Evolutionary conservation across 2,329 filamentous ascomycete species (phyloP).

Genomic region (Paraphoma sp.): DNA sequence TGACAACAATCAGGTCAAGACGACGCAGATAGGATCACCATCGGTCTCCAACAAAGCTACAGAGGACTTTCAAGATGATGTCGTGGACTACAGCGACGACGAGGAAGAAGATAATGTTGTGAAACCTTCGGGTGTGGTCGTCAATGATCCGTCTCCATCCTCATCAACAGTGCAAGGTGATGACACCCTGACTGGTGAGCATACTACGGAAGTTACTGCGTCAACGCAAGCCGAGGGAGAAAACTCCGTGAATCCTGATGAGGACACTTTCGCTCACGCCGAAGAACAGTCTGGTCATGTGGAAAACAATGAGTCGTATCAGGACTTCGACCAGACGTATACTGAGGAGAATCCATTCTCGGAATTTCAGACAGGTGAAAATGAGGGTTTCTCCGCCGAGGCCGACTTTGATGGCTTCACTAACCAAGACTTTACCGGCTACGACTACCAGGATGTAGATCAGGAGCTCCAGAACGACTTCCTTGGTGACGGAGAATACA

Average conservation of each 20-base stretch:
- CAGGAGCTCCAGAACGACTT: conserved; percentile 21
- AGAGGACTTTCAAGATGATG: conserved; percentile 27
- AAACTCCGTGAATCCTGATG: conserved; percentile 4
- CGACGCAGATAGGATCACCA: not conserved
- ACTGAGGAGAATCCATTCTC: conserved; percentile 17
- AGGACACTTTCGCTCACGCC: conserved; percentile 1
- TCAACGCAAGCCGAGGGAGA: conserved; percentile 1
- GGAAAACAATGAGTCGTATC: conserved; percentile 19
- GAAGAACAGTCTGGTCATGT: conserved; percentile 19
- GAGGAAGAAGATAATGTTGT: conserved; percentile 31
- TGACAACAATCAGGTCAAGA: not conserved
- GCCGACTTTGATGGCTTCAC: conserved; percentile 22
- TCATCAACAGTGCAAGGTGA: conserved; percentile 46
- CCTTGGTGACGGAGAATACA: conserved; percentile 13
- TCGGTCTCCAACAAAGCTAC: not conserved
- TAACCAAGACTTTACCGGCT: conserved; percentile 32
- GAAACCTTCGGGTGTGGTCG: conserved; percentile 9
- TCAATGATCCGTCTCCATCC: conserved; percentile 28
- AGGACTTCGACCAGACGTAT: conserved; percentile 21
- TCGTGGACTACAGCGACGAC: conserved; percentile 61
- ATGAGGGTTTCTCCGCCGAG: conserved; percentile 18
- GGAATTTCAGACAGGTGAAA: conserved; percentile 19
- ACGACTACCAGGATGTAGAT: conserved; percentile 23
- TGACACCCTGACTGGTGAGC: conserved; percentile 21
- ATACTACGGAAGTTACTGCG: conserved; percentile 3